Evolutionary conservation across 768 basidiomycete species (phyloP).

Genomic region (Kwoniella botswanensis): DNA sequence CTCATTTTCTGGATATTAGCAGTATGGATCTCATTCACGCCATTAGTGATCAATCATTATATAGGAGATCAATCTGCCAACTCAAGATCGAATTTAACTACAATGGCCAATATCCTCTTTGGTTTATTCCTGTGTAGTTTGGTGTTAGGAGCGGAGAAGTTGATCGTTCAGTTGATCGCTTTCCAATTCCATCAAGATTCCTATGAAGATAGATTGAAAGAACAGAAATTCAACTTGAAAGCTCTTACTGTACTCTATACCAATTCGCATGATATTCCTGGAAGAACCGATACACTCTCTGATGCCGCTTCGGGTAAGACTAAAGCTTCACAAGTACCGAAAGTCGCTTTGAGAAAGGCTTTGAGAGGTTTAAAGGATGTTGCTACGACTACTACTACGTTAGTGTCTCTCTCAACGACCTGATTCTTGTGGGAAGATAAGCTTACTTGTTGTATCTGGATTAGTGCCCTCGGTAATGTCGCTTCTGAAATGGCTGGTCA

Average conservation of each 20-base stretch:
- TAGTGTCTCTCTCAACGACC: conserved; percentile 13
- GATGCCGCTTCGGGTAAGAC: conserved; percentile 59
- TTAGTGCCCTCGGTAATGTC: conserved; percentile 65
- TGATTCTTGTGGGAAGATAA: not conserved
- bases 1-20: conserved; percentile 68
- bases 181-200: conserved; percentile 67
- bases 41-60: conserved; percentile 64
- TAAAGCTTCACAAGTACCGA: conserved; percentile 63
- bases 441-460: conserved; percentile 8
- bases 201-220: conserved; percentile 83
- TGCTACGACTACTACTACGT: conserved; percentile 81
- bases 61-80: conserved; percentile 44
- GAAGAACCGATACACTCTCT: conserved; percentile 69
- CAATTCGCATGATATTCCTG: conserved; percentile 72
- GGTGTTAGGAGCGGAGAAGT: conserved; percentile 79
- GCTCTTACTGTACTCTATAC: conserved; percentile 76
- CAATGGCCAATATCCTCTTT: conserved; percentile 73
- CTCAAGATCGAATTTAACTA: conserved; percentile 61
- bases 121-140: conserved; percentile 71
- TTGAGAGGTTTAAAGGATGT: conserved; percentile 72
- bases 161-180: conserved; percentile 79
- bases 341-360: conserved; percentile 70
- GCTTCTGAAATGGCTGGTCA: conserved; percentile 68
- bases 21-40: conserved; percentile 75
- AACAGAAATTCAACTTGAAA: conserved; percentile 78